Conservation (phyloP, 306 rosid species). For the Lupinus albus region DNA sequence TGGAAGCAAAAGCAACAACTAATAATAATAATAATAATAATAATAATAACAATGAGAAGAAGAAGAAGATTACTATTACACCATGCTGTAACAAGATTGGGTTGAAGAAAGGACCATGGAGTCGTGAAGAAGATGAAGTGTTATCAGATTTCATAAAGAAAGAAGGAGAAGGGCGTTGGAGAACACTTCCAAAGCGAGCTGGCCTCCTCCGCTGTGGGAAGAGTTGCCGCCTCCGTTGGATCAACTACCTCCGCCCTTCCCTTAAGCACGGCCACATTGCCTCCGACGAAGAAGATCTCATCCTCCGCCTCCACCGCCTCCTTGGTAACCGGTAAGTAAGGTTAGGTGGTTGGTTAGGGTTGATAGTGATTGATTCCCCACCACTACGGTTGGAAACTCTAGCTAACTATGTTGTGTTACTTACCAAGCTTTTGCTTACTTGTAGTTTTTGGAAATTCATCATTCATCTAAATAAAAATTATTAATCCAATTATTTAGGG, state of each 20-base stretch:
- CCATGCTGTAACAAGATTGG: conserved; percentile 74
- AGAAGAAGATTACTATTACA: conserved; percentile 23
- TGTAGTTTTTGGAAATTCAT: background rate
- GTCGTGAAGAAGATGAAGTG: conserved; percentile 70
- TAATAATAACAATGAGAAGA: background rate
- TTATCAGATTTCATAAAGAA: conserved; percentile 54
- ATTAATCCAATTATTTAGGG: too few relatives aligned
- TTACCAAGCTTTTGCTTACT: background rate
- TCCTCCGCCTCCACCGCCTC: conserved; percentile 93
- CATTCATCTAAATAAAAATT: too few relatives aligned
- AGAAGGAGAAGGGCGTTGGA: conserved; percentile 90
- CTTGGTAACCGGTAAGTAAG: conserved; percentile 68
- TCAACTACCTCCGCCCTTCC: conserved; percentile 90
- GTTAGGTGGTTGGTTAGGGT: too few relatives aligned
- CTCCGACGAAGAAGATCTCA: conserved; percentile 89
- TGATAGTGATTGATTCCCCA: background rate
- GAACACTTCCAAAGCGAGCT: conserved; percentile 75
- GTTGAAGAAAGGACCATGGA: conserved; percentile 43
- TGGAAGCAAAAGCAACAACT: too few relatives aligned
- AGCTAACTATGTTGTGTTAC: background rate
- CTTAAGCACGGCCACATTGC: conserved; percentile 93
- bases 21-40: too few relatives aligned
- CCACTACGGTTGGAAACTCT: background rate
- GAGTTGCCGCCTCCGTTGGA: conserved; percentile 95
- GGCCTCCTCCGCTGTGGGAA: conserved; percentile 88